Conservation (phyloP, 2,329 filamentous ascomycete genomes). For the Cladosporium sp. region DNA sequence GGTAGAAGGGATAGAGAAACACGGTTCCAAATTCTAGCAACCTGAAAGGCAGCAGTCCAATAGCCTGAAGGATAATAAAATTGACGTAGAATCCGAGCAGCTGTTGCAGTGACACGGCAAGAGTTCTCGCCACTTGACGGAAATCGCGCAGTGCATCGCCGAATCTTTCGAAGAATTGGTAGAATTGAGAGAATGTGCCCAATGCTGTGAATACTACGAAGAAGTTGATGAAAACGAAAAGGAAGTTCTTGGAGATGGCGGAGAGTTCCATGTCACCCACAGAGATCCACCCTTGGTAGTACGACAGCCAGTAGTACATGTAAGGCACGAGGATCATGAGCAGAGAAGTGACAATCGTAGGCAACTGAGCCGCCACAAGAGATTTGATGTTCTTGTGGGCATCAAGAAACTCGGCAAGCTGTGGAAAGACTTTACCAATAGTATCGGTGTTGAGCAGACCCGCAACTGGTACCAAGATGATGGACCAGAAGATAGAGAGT, state of each 20-base stretch:
- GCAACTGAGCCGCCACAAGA: slow-evolving; percentile 82
- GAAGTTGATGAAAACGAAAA: slow-evolving; percentile 99
- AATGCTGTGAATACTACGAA: slow-evolving; percentile 93
- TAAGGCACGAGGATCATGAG: slow-evolving; percentile 90
- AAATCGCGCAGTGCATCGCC: slow-evolving; percentile 76
- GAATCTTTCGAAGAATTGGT: slow-evolving; percentile 62
- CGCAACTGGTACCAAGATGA: slow-evolving; percentile 76
- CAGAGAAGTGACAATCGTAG: slow-evolving; percentile 80
- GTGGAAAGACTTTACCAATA: slow-evolving; percentile 70
- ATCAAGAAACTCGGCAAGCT: slow-evolving; percentile 66
- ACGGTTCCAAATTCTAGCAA: slow-evolving; percentile 88
- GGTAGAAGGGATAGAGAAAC: slow-evolving; percentile 75
- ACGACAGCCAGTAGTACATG: slow-evolving; percentile 89
- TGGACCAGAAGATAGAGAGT: slow-evolving; percentile 84
- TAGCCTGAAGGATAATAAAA: slow-evolving; percentile 87
- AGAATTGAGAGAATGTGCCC: slow-evolving; percentile 68
- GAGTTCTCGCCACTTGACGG: slow-evolving; percentile 69
- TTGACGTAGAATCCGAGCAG: slow-evolving; percentile 87
- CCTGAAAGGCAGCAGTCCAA: slow-evolving; percentile 92
- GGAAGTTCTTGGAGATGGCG: slow-evolving; percentile 93
- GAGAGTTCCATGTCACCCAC: slow-evolving; percentile 93
- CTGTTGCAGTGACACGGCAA: slow-evolving; percentile 73
- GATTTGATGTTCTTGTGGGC: slow-evolving; percentile 69
- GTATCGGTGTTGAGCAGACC: slow-evolving; percentile 78
- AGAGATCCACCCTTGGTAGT: slow-evolving; percentile 91